Evolutionary conservation across 768 basidiomycete genomes (phyloP).

Genomic region (Phylloporus sp.): DNA sequence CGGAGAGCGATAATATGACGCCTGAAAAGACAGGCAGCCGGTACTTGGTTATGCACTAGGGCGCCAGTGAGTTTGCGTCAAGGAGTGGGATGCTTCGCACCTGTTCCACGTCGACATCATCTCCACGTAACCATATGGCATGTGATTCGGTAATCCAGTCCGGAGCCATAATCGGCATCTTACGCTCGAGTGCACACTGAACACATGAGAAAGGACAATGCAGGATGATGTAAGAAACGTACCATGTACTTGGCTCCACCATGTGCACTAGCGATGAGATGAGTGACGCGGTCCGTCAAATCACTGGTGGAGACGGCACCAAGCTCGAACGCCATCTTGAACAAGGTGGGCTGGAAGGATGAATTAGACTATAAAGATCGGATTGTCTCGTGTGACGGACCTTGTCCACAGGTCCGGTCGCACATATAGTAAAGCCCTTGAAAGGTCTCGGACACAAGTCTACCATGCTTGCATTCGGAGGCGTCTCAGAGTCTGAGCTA

Average conservation of each 20-base stretch:
- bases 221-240: slow-evolving; percentile 15
- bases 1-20: slow-evolving; percentile 70
- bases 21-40: slow-evolving; percentile 72
- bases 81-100: slow-evolving; percentile 35
- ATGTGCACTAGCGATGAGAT: slow-evolving; percentile 77
- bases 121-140: slow-evolving; percentile 72
- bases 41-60: slow-evolving; percentile 55
- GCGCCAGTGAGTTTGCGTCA: not conserved
- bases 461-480: slow-evolving; percentile 41
- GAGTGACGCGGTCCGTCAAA: slow-evolving; percentile 84
- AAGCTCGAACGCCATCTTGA: slow-evolving; percentile 75
- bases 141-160: slow-evolving; percentile 76
- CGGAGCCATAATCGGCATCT: slow-evolving; percentile 74
- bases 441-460: slow-evolving; percentile 67
- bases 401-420: slow-evolving; percentile 79
- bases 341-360: slow-evolving; percentile 53
- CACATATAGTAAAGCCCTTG: slow-evolving; percentile 60
- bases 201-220: slow-evolving; percentile 1
- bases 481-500: slow-evolving; percentile 49
- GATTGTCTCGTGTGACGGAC: slow-evolving; percentile 35
- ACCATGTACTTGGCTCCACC: slow-evolving; percentile 85
- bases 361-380: slow-evolving; percentile 4
- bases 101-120: slow-evolving; percentile 66
- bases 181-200: slow-evolving; percentile 79
- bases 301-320: slow-evolving; percentile 68